Conservation (phyloP, 371 early-diverging fungal genomes). For the Mucor indicus region DNA sequence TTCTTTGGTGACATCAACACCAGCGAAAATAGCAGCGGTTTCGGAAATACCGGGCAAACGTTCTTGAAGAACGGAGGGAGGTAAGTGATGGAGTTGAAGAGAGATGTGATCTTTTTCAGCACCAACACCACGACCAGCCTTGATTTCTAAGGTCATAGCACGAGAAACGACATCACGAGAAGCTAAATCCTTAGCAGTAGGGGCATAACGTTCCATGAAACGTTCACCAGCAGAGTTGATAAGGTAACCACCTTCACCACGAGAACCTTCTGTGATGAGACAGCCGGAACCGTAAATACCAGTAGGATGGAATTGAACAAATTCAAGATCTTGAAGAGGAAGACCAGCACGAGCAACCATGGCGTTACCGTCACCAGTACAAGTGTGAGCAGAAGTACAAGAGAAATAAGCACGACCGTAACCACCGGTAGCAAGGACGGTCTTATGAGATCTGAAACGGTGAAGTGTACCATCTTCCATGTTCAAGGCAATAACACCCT, state of each 20-base stretch:
- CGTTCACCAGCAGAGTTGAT: conserved; percentile 92
- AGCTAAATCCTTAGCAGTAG: conserved; percentile 97
- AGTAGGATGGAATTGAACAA: conserved; percentile 98
- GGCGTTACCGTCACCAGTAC: conserved; percentile 98
- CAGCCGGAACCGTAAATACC: conserved; percentile 98
- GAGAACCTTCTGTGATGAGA: conserved; percentile 95
- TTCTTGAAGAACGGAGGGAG: conserved; percentile 88
- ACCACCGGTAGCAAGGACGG: conserved; percentile 97
- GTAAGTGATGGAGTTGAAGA: conserved; percentile 95
- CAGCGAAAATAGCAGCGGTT: conserved; percentile 96
- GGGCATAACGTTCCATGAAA: conserved; percentile 99
- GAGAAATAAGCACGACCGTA: conserved; percentile 99
- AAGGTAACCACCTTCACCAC: conserved; percentile 96
- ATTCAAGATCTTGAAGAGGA: conserved; percentile 94
- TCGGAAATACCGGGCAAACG: conserved; percentile 98
- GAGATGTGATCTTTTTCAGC: conserved; percentile 95
- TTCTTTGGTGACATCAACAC: conserved; percentile 98
- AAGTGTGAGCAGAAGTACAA: conserved; percentile 97
- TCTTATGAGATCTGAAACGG: conserved; percentile 97
- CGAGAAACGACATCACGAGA: conserved; percentile 98
- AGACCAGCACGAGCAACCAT: conserved; percentile 91
- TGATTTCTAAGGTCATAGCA: conserved; percentile 97
- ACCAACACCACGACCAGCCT: conserved; percentile 96
- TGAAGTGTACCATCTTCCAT: conserved; percentile 98
- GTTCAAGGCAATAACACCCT: conserved; percentile 93